phyloP scores from a whole-genome alignment of 2,329 filamentous ascomycete genomes.

The Alternaria incomplexa region DNA sequence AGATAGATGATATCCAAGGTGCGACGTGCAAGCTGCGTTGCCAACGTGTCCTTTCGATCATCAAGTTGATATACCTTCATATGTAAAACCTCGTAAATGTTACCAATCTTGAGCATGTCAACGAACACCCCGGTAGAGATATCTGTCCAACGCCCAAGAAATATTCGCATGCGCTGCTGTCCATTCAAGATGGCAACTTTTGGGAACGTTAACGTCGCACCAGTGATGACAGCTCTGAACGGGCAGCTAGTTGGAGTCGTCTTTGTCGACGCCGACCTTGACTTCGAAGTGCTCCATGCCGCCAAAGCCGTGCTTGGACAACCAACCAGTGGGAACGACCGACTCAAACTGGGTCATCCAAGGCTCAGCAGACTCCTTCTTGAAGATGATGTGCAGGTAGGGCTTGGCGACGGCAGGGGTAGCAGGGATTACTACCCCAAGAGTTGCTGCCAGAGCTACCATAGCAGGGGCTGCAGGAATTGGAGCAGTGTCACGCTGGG shows the following conservation, averaged over 20 bases:
- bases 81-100: slow-evolving; percentile 1
- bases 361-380: slow-evolving; percentile 17
- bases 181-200: background rate
- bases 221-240: background rate
- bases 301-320: slow-evolving; percentile 26
- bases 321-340: slow-evolving; percentile 22
- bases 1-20: background rate
- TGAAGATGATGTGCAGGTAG: slow-evolving; percentile 37
- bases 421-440: background rate
- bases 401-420: slow-evolving; percentile 5
- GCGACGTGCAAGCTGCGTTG: background rate
- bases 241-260: background rate
- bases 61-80: background rate
- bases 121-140: background rate
- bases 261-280: slow-evolving; percentile 29
- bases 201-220: background rate
- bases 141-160: background rate
- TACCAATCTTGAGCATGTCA: background rate
- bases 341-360: slow-evolving; percentile 31
- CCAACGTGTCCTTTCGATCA: background rate
- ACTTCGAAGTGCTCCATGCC: slow-evolving; percentile 37
- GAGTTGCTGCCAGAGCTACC: background rate
- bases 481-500: background rate
- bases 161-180: background rate
- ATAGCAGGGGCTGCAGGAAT: background rate